Base-by-base conservation (phyloP, 1,284 basidiomycete species). In the Meripilus lineatus region DNA sequence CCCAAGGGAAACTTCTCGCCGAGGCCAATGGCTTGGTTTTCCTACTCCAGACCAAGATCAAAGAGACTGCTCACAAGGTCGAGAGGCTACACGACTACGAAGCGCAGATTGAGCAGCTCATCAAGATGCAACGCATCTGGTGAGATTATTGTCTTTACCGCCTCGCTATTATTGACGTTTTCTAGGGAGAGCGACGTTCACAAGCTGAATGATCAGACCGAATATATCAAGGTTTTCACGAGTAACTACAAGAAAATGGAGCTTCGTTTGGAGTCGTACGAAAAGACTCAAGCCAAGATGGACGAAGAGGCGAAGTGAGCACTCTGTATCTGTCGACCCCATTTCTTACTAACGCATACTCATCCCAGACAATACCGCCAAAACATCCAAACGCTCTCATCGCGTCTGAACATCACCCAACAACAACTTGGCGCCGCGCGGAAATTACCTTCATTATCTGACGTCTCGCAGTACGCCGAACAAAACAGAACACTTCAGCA, bases 151-250 rank as follows among this genome's bases (percentile, higher is more conserved):
- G n/a, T n/a, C n/a, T n/a, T n/a, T n/a, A n/a, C n/a, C n/a, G n/a
- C n/a, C n/a, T n/a, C n/a, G n/a, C n/a, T n/a, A n/a, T n/a, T n/a
- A n/a, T n/a, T n/a, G n/a, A n/a, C n/a, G n/a, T n/a, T n/a, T n/a
- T n/a, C n/a, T n/a, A 90, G 88, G 81, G 82, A 87, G 49, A 67
- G 69, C 15, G 88, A 90, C 56, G 82, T 88, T 49, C 68, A 72
- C 40, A 81, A 74, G 52, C 81, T 84, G 52, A 84, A 82, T 45
- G 72, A 77, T 26, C 75, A 81, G 40, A 77, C 71, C 28, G 73
- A 79, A 38, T 68, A 81, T 48, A 68, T 88, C 4, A 66, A 74
- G 33, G 53, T 66, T 0, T 69, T 85, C 63, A 71, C 71, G 33
- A 75, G 69, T 52, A 69, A 71, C 49, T 77, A 75, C 55, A 73